Percentiles rank a stretch among this genome's conserved stretches.
These are phyloP conservation scores for Colletotrichum graminicola DNA, from an alignment of 2,329 filamentous ascomycete genomes.

Conservation along the genomic window DNA sequence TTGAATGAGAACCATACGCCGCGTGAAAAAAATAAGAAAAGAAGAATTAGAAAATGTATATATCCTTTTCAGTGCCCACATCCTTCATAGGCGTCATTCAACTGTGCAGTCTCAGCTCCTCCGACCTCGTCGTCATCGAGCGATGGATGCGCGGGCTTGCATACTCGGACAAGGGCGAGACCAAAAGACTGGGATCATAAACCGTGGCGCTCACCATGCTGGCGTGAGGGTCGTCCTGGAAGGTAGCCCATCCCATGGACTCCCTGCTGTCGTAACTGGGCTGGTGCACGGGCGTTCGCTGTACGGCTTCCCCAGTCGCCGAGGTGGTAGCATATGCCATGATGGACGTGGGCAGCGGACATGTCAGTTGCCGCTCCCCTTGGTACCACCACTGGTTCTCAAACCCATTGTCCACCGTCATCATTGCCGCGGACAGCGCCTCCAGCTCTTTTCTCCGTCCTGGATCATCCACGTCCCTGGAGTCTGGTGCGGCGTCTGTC, in stretches of 20 bases:
- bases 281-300: slow-evolving; percentile 14
- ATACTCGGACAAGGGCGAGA: slow-evolving; percentile 55
- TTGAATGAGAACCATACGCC: slow-evolving; percentile 16
- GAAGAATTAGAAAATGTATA: no score
- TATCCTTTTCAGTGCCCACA: neutral
- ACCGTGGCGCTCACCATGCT: slow-evolving; percentile 35
- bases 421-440: slow-evolving; percentile 64
- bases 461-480: slow-evolving; percentile 30
- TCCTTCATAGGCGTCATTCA: neutral
- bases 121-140: slow-evolving; percentile 56
- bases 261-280: slow-evolving; percentile 15
- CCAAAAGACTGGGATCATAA: slow-evolving; percentile 44
- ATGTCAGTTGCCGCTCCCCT: slow-evolving; percentile 51
- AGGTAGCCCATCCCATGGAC: slow-evolving; percentile 49
- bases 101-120: slow-evolving; percentile 53
- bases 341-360: slow-evolving; percentile 41
- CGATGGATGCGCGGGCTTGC: slow-evolving; percentile 48
- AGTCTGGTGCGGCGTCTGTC: neutral
- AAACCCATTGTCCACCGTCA: slow-evolving; percentile 70
- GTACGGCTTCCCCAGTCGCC: slow-evolving; percentile 15
- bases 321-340: slow-evolving; percentile 24
- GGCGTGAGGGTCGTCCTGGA: slow-evolving; percentile 29
- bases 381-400: slow-evolving; percentile 71
- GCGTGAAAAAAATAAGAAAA: neutral
- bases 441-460: slow-evolving; percentile 55